Percentiles rank a stretch among this genome's conserved stretches.
phyloP scores from a whole-genome alignment of 495 filamentous ascomycete species.

The Durotheca rogersii region DNA sequence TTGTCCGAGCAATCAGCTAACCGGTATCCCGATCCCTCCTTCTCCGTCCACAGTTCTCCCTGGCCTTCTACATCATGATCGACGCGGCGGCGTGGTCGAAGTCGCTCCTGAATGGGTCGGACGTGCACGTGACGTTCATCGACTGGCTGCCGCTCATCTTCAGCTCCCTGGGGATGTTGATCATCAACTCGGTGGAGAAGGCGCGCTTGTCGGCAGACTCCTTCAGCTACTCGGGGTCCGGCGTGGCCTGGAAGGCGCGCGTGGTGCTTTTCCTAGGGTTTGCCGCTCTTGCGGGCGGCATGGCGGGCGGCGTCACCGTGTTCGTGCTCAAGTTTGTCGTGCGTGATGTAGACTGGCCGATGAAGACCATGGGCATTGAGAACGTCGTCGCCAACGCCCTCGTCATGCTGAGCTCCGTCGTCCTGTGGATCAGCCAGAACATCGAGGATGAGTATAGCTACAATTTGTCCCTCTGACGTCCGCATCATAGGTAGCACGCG shows the following conservation, averaged over 20 bases:
- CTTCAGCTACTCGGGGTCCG: slow-evolving; percentile 80
- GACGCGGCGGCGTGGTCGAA: slow-evolving; percentile 87
- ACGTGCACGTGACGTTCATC: slow-evolving; percentile 90
- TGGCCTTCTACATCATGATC: slow-evolving; percentile 95
- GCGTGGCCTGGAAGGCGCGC: slow-evolving; percentile 94
- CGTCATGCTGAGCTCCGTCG: slow-evolving; percentile 63
- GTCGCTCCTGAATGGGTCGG: slow-evolving; percentile 71
- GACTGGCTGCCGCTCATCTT: slow-evolving; percentile 99
- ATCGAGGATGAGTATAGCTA: slow-evolving; percentile 99
- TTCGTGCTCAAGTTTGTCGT: slow-evolving; percentile 92
- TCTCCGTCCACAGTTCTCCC: slow-evolving; percentile 75
- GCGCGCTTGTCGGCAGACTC: slow-evolving; percentile 78
- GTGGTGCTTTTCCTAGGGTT: slow-evolving; percentile 96
- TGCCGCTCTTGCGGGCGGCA: slow-evolving; percentile 87
- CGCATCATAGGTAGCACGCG: too few relatives aligned
- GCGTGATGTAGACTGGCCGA: slow-evolving; percentile 72
- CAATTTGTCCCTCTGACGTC: slow-evolving; percentile 84
- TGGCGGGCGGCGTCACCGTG: slow-evolving; percentile 88
- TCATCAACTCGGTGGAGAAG: slow-evolving; percentile 99
- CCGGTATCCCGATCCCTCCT: too few relatives aligned
- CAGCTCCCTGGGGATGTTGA: slow-evolving; percentile 89
- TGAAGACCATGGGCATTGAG: slow-evolving; percentile 88
- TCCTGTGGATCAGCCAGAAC: slow-evolving; percentile 97
- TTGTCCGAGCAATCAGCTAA: too few relatives aligned
- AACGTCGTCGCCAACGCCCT: slow-evolving; percentile 86